phyloP scores from a whole-genome alignment of 306 rosid species.

The Canavalia ensiformis region DNA sequence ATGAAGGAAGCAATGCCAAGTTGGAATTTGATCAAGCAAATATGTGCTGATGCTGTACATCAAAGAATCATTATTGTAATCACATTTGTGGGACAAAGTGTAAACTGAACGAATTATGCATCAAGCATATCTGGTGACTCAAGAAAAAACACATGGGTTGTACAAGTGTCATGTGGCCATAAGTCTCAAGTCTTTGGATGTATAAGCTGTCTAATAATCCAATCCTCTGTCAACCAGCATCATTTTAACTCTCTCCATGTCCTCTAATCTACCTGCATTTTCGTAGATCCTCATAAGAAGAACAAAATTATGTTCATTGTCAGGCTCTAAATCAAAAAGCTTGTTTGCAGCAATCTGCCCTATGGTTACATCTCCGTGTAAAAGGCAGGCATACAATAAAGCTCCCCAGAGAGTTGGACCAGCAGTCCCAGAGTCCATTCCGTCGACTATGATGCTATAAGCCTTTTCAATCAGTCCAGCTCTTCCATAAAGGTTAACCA shows the following conservation, averaged over 20 bases:
- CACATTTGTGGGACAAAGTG: constrained; percentile 23
- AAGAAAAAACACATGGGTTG: constrained; percentile 12
- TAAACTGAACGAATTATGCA: constrained; percentile 11
- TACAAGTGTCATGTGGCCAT: neutral
- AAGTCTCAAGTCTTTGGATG: neutral
- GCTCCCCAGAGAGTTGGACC: constrained; percentile 97
- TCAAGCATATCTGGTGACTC: neutral
- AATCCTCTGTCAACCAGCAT: constrained; percentile 82
- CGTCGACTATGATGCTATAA: constrained; percentile 58
- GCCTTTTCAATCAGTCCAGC: constrained; percentile 82
- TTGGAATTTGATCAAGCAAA: constrained; percentile 33
- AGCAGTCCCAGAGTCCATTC: constrained; percentile 71
- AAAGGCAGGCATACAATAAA: constrained; percentile 75
- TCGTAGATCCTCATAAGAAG: constrained; percentile 78
- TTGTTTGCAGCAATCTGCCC: constrained; percentile 85
- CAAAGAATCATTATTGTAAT: constrained; percentile 12
- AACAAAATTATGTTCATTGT: constrained; percentile 81
- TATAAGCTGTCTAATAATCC: constrained; percentile 53
- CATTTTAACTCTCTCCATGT: constrained; percentile 67
- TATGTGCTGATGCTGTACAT: constrained; percentile 21
- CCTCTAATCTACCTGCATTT: constrained; percentile 70
- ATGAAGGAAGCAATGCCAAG: constrained; percentile 39
- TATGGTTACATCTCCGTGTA: constrained; percentile 64
- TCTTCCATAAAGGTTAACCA: constrained; percentile 92
- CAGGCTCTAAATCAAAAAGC: constrained; percentile 89